Conservation (phyloP, 495 filamentous ascomycete species). For the Neurospora sp. region DNA sequence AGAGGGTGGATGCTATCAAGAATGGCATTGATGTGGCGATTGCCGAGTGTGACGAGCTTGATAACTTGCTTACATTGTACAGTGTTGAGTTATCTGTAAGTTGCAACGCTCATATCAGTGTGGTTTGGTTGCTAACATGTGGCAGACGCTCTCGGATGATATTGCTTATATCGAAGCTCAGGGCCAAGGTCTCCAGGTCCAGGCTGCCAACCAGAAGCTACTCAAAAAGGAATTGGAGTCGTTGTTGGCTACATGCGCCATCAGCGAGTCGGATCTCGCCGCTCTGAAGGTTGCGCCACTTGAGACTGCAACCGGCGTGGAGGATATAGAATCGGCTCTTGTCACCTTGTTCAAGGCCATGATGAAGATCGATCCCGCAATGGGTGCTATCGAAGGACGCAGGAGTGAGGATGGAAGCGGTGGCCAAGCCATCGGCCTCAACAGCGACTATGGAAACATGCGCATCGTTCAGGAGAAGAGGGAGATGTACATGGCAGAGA, state of each 20-base stretch:
- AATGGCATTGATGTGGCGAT: constrained; percentile 78
- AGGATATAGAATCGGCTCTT: constrained; percentile 63
- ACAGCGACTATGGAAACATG: constrained; percentile 82
- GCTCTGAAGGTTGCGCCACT: constrained; percentile 66
- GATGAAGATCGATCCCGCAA: constrained; percentile 79
- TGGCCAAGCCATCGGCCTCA: constrained; percentile 46
- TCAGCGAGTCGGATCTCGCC: constrained; percentile 62
- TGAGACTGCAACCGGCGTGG: constrained; percentile 56
- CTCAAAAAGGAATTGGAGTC: constrained; percentile 77
- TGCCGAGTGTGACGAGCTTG: constrained; percentile 88
- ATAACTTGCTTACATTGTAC: constrained; percentile 86
- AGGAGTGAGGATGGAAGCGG: constrained; percentile 38
- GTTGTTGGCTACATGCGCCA: constrained; percentile 77
- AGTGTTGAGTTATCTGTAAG: constrained; percentile 86
- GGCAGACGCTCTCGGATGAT: constrained; percentile 83
- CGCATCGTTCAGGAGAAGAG: constrained; percentile 87
- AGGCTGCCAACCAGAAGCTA: constrained; percentile 93
- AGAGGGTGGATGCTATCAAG: constrained; percentile 72
- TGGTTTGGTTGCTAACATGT: constrained; percentile 26
- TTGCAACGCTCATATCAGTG: constrained; percentile 5
- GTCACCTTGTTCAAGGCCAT: constrained; percentile 89
- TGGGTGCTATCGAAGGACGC: constrained; percentile 45
- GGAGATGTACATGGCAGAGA: constrained; percentile 70
- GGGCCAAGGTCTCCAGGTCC: constrained; percentile 90
- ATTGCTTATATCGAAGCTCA: constrained; percentile 96